Evolutionary conservation across 2,329 filamentous ascomycete genomes (phyloP), one percentile per base, ranked within the genome.

Genomic region (Cercospora sp.): DNA sequence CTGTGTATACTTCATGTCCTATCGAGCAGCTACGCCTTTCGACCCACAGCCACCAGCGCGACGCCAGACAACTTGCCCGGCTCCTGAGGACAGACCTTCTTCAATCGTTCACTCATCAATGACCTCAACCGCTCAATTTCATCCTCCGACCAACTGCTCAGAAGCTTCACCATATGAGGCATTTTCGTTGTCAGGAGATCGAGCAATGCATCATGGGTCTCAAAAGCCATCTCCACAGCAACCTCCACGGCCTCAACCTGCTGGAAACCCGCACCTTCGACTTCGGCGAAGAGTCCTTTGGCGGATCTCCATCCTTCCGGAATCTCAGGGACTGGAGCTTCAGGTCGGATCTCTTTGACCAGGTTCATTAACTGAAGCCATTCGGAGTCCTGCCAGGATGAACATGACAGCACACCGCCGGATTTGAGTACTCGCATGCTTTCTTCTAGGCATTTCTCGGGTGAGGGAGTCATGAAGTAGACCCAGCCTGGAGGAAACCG

Each of bases 291-390:
- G 6, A 78, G 30, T 8, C 65, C 73, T 1, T 60, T 63, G 0
- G 55, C 68, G 24, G 49, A 68, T 2, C n/a, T 64, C 77, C 77
- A 79, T 40, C 70, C 70, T 32, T 65, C 61, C 9, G 74, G 74
- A 7, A 79, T 61, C 32, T 68, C 51, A 5, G 71, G 69, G 24
- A 74, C 12, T 26, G 63, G 32, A 32, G 70, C 72, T 28, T 73
- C 72, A 2, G 74, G 67, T 9, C 70, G 67, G 5, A 76, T 63
- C 10, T 70, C 55, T 5, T 63, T 45, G 1, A 75, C 53, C 5
- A 73, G 13, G 0, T 63, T 65, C 72, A 78, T 75, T 13, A 74
- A 26, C 0, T 76, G 64, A 32, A 78, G 57, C 77, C 77, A 78
- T 58, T 77, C 58, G 13, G 67, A 72, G 6, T 66, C 67, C 43